Conservation (phyloP, 345 rosid genomes). For the Hibiscus trionum region DNA sequence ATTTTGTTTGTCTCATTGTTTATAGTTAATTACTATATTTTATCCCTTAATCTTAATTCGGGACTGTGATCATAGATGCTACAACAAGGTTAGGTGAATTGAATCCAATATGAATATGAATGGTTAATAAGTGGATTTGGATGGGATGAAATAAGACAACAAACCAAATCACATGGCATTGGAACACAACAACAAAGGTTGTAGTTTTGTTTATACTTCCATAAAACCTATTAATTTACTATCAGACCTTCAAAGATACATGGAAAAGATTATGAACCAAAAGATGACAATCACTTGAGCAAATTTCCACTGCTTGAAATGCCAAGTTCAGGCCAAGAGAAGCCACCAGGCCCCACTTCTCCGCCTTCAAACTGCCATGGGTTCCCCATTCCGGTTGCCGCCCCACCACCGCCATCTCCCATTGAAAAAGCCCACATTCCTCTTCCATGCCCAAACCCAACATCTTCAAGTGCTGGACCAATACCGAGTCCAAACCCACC, state of each 20-base stretch:
- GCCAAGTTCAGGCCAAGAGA: slow-evolving; percentile 83
- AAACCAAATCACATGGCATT: too few species aligned
- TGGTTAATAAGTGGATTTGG: too few species aligned
- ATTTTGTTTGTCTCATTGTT: too few species aligned
- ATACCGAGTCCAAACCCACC: slow-evolving; percentile 74
- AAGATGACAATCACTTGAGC: slow-evolving; percentile 40
- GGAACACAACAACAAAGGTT: neutral
- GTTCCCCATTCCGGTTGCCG: slow-evolving; percentile 27
- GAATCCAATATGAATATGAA: too few species aligned
- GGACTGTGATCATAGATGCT: too few species aligned
- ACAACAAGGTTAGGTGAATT: too few species aligned
- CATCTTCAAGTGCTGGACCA: slow-evolving; percentile 49
- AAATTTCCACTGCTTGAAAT: slow-evolving; percentile 80
- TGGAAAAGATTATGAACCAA: neutral
- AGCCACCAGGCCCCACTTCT: slow-evolving; percentile 44
- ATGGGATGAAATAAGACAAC: too few species aligned
- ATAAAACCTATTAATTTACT: slow-evolving; percentile 6
- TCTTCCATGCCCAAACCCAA: slow-evolving; percentile 65
- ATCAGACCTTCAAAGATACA: neutral
- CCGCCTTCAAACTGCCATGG: slow-evolving; percentile 79
- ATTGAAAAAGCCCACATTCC: slow-evolving; percentile 58
- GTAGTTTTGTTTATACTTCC: slow-evolving; percentile 4
- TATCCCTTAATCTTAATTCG: too few species aligned
- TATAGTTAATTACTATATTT: too few species aligned
- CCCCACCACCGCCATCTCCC: slow-evolving; percentile 39